Evolutionary conservation across 2,329 filamentous ascomycete genomes (phyloP).

Genomic region (Pezicula radicicola): DNA sequence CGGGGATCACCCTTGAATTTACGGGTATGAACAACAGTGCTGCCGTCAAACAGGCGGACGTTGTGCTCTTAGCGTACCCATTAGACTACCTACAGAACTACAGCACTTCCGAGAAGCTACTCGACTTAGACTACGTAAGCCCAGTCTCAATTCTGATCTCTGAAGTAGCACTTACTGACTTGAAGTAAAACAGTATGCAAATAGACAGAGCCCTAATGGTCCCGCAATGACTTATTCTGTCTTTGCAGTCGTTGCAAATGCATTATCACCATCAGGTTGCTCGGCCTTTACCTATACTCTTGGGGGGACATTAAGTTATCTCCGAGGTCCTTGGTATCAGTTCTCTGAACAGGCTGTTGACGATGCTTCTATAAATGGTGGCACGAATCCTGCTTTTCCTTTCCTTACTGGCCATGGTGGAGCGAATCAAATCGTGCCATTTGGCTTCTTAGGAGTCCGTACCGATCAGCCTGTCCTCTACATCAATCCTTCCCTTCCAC

Average conservation of each 20-base stretch:
- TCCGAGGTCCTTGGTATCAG: conserved; percentile 65
- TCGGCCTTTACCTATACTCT: conserved; percentile 66
- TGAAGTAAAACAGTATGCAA: conserved; percentile 49
- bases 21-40: conserved; percentile 64
- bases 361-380: conserved; percentile 54
- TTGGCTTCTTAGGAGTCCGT: conserved; percentile 64
- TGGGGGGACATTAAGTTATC: conserved; percentile 61
- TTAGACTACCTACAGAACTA: conserved; percentile 56
- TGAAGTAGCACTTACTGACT: not conserved
- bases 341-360: conserved; percentile 69
- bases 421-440: conserved; percentile 63
- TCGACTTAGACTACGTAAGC: conserved; percentile 59
- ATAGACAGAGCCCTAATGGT: conserved; percentile 63
- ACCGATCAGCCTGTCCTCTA: conserved; percentile 57
- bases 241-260: conserved; percentile 64
- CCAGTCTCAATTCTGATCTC: not conserved
- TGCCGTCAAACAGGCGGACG: conserved; percentile 67
- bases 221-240: conserved; percentile 73
- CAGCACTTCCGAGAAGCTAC: conserved; percentile 41
- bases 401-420: conserved; percentile 71
- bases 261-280: conserved; percentile 64
- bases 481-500: conserved; percentile 58
- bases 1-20: conserved; percentile 62
- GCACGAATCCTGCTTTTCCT: conserved; percentile 37
- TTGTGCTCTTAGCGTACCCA: conserved; percentile 64